These are phyloP conservation scores for Solanum pimpinellifolium DNA, from an alignment of 257 asterid genomes.

Conservation along the genomic window DNA sequence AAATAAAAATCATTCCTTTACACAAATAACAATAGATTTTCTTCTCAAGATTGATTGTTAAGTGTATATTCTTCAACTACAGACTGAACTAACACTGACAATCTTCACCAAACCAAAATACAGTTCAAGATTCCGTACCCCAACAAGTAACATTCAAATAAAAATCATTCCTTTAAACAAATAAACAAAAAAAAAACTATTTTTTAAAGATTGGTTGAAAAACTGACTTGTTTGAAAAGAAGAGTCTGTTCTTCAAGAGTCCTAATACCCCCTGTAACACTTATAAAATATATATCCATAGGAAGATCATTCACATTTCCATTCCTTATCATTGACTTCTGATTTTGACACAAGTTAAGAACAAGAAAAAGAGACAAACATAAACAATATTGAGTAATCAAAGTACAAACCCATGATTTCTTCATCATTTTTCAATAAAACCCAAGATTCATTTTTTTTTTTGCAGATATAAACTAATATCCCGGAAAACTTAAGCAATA, in stretches of 20 bases:
- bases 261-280: constrained; percentile 44
- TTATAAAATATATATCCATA: constrained; percentile 28
- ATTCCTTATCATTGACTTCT: constrained; percentile 1
- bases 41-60: background rate
- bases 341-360: constrained; percentile 33
- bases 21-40: background rate
- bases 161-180: background rate
- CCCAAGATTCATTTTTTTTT: background rate
- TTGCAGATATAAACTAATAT: background rate
- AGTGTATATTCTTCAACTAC: background rate
- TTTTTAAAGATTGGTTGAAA: background rate
- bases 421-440: constrained; percentile 13
- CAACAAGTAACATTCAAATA: background rate
- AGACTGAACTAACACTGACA: background rate
- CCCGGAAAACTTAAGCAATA: background rate
- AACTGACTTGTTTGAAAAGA: constrained; percentile 44
- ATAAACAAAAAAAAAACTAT: background rate
- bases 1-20: background rate
- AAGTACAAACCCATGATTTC: constrained; percentile 51
- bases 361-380: constrained; percentile 35
- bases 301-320: background rate
- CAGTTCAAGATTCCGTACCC: background rate
- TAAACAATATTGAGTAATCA: constrained; percentile 39
- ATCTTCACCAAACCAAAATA: background rate
- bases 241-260: constrained; percentile 30